Evolutionary conservation across 1,284 basidiomycete species (phyloP).

Genomic region (Cryptococcus hybrid): DNA sequence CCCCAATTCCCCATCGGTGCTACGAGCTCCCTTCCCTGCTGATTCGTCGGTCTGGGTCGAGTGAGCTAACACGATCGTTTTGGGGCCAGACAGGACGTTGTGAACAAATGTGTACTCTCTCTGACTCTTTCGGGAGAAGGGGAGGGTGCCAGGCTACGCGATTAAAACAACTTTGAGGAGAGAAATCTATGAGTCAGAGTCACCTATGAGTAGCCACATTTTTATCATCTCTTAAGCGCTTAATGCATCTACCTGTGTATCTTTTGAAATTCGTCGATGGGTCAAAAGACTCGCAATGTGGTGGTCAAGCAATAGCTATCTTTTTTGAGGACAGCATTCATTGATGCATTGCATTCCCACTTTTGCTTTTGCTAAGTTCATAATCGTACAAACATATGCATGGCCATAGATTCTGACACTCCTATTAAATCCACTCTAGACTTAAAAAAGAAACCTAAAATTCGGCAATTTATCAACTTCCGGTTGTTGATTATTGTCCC

Average conservation of each 20-base stretch:
- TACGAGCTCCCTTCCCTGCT: constrained; percentile 15
- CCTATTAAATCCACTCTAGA: too few species aligned
- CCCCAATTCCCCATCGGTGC: constrained; percentile 34
- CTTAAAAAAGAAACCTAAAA: too few species aligned
- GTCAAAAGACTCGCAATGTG: background rate
- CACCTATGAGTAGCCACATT: constrained; percentile 43
- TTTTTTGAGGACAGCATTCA: too few species aligned
- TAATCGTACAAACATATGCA: too few species aligned
- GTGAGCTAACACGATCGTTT: constrained; percentile 21
- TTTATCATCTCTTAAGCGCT: background rate
- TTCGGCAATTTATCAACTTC: too few species aligned
- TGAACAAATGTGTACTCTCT: constrained; percentile 11
- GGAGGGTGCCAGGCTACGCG: constrained; percentile 18
- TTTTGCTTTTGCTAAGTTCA: too few species aligned
- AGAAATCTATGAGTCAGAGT: constrained; percentile 37
- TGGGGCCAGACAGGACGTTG: constrained; percentile 40
- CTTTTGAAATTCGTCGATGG: background rate
- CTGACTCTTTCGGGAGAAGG: constrained; percentile 1
- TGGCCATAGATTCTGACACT: too few species aligned
- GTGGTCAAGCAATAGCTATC: too few species aligned
- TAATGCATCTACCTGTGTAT: background rate
- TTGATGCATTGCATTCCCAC: too few species aligned
- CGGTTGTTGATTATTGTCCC: too few species aligned
- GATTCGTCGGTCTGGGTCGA: background rate
- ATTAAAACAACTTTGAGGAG: constrained; percentile 45